Base-by-base conservation (phyloP, 371 early-diverging fungal species). In the Paraphysoderma sedebokerense region DNA sequence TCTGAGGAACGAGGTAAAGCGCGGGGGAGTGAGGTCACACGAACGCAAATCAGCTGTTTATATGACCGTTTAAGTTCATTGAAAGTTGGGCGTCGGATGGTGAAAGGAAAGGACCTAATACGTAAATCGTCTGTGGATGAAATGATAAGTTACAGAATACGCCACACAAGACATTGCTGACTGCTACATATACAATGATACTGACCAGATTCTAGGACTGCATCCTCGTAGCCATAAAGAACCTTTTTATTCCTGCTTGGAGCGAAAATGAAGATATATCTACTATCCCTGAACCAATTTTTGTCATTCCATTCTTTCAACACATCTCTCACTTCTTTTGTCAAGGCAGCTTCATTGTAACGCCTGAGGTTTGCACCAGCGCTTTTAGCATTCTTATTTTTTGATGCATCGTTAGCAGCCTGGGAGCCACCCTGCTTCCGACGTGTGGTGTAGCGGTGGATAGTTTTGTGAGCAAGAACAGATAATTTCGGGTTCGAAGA, bases 361-460 rank as follows among this genome's bases (percentile, higher is more conserved):
- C 92, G 65, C 36, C 97, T 71, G 27, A 95, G 69, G 42, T 72
- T 71, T 0, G 95, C 87, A 45, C 95, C 95, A 7, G 90, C 96
- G 8, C 89, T 88, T 20, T 82, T 82, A 1, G 93, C 92, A 5
- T 70, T 72, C 9, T 47, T 46, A 17, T 87, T 87, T 55, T 83
- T 84, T 11, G 80, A 65, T 33, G 66, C 68, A 59, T 91, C 92
- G 46, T 85, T 76, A 17, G 74, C 68, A 9, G 74, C 68, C 61
- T 96, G 97, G 13, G 85, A 67, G 0, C 92, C 93, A 53, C 97
- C 97, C 59, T 96, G 95, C 55, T 95, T 92, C 50, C 87, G 60
- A 40, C 97, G 77, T 1, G 91, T 90, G 5, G 93, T 92, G 60
- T 96, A 96, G 27, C 92, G 70, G 50, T 90, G 90, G 50, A 90